Evolutionary conservation across 129 eudicot species (phyloP).

Genomic region (Helichrysum umbraculigerum): DNA sequence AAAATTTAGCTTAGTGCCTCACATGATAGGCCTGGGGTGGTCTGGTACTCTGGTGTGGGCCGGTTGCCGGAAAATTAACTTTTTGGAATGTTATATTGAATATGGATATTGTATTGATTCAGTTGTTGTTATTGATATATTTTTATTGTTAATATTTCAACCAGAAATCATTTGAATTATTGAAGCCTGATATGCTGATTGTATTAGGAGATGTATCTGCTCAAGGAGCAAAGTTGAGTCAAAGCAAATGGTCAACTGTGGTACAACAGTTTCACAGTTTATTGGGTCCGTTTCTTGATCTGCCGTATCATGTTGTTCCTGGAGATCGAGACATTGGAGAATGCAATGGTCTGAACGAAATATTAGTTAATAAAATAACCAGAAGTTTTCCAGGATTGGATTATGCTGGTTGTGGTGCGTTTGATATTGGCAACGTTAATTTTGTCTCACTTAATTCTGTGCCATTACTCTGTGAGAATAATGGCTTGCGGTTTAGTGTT

Average conservation of each 20-base stretch:
- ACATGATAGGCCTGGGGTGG: no score
- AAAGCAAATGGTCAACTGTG: conserved; percentile 51
- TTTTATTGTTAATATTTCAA: conserved; percentile 38
- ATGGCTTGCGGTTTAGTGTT: conserved; percentile 45
- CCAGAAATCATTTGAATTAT: conserved; percentile 64
- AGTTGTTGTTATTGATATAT: conserved; percentile 1
- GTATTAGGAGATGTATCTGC: conserved; percentile 66
- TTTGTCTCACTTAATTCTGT: conserved; percentile 57
- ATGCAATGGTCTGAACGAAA: conserved; percentile 36
- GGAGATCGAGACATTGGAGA: conserved; percentile 63
- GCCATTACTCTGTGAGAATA: conserved; percentile 56
- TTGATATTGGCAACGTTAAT: conserved; percentile 43
- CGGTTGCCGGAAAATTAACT: no score
- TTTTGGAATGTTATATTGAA: neutral
- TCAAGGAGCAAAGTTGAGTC: conserved; percentile 44
- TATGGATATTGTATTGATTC: neutral
- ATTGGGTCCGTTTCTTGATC: conserved; percentile 52
- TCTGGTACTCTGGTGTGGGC: no score
- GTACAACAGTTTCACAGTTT: conserved; percentile 45
- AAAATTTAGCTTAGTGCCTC: no score
- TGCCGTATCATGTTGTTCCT: conserved; percentile 58
- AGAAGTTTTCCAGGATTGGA: conserved; percentile 55
- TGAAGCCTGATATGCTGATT: conserved; percentile 75
- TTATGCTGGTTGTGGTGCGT: conserved; percentile 54
- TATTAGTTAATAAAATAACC: conserved; percentile 39